These are phyloP conservation scores for Marvania coccoides DNA, from an alignment of 139 green algal genomes.

Conservation along the genomic window DNA sequence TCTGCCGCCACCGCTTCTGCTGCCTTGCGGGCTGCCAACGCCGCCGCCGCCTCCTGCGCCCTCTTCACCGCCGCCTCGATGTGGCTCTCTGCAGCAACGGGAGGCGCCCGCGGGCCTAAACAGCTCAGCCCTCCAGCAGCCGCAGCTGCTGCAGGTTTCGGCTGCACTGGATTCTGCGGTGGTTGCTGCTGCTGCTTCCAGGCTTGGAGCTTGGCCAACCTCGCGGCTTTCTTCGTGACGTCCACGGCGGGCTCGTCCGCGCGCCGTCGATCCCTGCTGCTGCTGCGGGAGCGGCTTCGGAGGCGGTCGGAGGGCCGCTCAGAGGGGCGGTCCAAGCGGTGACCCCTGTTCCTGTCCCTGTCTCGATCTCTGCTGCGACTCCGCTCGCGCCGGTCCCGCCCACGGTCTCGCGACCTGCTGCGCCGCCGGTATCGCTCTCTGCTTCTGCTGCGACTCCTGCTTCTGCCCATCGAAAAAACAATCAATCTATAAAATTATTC, in stretches of 20 bases:
- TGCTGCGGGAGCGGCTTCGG: constrained; percentile 9
- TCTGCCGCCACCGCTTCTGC: constrained; percentile 1
- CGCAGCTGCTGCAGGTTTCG: neutral
- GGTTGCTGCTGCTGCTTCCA: constrained; percentile 34
- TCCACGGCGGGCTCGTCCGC: constrained; percentile 5
- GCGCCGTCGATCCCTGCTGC: constrained; percentile 4
- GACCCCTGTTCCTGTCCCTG: neutral
- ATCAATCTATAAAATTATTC: no score
- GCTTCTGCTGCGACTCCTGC: neutral
- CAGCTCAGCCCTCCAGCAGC: no score
- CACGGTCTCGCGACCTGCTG: neutral
- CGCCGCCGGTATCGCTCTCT: neutral
- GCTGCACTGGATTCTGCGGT: neutral
- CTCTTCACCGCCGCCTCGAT: neutral
- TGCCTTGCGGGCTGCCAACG: neutral
- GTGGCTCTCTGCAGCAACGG: neutral
- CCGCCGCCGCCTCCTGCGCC: neutral
- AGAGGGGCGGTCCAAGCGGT: neutral
- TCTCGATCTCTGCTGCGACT: constrained; percentile 1
- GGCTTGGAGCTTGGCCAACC: constrained; percentile 33
- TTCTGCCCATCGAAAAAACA: neutral
- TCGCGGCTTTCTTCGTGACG: constrained; percentile 26
- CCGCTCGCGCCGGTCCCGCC: neutral
- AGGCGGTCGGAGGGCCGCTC: neutral
- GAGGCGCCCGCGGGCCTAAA: no score